Conservation (phyloP, 1,139 yeast species). For the Geotrichum restrictum region DNA sequence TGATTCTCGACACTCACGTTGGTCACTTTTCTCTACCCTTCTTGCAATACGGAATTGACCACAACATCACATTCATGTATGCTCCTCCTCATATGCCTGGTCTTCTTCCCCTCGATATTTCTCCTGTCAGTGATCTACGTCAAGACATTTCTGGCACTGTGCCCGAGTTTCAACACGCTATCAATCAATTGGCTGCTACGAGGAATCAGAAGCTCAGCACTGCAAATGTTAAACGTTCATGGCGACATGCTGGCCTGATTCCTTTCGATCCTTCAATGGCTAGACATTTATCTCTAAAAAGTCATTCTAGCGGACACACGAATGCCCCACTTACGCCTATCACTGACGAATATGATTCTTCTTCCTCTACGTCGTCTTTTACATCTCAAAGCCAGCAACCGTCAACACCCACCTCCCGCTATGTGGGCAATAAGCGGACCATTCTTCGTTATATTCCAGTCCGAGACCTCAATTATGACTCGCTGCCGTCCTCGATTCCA, state of each 20-base stretch:
- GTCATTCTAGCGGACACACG: background rate
- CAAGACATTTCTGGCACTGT: constrained; percentile 11
- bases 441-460: constrained; percentile 12
- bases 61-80: constrained; percentile 19
- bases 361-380: constrained; percentile 8
- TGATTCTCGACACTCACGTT: constrained; percentile 21
- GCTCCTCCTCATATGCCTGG: constrained; percentile 19
- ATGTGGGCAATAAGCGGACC: constrained; percentile 3
- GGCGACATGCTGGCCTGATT: constrained; percentile 18
- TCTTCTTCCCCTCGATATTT: constrained; percentile 17
- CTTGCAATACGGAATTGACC: constrained; percentile 18
- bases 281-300: background rate
- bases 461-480: constrained; percentile 14
- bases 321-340: constrained; percentile 5
- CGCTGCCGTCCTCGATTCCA: constrained; percentile 10
- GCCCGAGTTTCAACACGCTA: constrained; percentile 13
- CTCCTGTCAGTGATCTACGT: constrained; percentile 8
- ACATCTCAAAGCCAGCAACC: background rate
- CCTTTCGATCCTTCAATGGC: constrained; percentile 18
- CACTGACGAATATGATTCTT: constrained; percentile 12
- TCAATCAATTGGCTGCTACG: constrained; percentile 11
- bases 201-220: constrained; percentile 5
- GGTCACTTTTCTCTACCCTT: constrained; percentile 19
- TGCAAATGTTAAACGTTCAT: constrained; percentile 11
- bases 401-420: background rate